These are phyloP conservation scores for Mucor racemosus DNA, from an alignment of 371 early-diverging fungal species.

Conservation along the genomic window DNA sequence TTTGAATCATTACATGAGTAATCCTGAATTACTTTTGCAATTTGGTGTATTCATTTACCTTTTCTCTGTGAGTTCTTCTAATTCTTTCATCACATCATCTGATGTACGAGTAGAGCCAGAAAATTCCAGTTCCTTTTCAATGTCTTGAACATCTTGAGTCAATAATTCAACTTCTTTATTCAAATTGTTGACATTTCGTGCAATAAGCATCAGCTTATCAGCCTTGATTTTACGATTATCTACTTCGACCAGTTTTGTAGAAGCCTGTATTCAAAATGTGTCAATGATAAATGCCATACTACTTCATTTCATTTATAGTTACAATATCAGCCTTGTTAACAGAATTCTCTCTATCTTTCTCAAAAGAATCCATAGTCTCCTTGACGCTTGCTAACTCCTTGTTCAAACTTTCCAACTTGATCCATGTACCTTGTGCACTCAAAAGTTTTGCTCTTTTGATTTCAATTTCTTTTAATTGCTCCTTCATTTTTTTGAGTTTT, in stretches of 20 bases:
- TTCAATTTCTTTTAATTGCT: slow-evolving; percentile 38
- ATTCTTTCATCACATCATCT: slow-evolving; percentile 70
- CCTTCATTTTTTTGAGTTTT: slow-evolving; percentile 42
- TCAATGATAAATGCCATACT: not conserved
- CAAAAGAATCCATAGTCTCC: not conserved
- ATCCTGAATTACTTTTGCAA: slow-evolving; percentile 23
- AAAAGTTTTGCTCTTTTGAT: slow-evolving; percentile 27
- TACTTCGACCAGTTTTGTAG: slow-evolving; percentile 18
- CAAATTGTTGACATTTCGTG: slow-evolving; percentile 48
- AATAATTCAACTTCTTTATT: slow-evolving; percentile 43
- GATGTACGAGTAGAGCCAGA: slow-evolving; percentile 70
- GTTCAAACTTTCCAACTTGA: slow-evolving; percentile 18
- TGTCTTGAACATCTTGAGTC: slow-evolving; percentile 41
- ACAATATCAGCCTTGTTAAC: slow-evolving; percentile 14
- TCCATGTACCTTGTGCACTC: slow-evolving; percentile 12
- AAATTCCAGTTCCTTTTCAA: slow-evolving; percentile 63
- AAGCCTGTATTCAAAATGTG: not conserved
- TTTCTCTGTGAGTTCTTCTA: slow-evolving; percentile 53
- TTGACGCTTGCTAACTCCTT: slow-evolving; percentile 15
- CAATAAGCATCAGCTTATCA: slow-evolving; percentile 23
- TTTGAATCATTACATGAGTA: not conserved
- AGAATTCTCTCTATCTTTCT: slow-evolving; percentile 4
- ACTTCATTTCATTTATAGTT: not conserved
- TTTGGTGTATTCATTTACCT: slow-evolving; percentile 15
- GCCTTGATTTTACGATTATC: slow-evolving; percentile 23